Evolutionary conservation across 106 monocot genomes (phyloP), one percentile per base, ranked within the genome.

Genomic region (Dendrobium chrysotoxum): DNA sequence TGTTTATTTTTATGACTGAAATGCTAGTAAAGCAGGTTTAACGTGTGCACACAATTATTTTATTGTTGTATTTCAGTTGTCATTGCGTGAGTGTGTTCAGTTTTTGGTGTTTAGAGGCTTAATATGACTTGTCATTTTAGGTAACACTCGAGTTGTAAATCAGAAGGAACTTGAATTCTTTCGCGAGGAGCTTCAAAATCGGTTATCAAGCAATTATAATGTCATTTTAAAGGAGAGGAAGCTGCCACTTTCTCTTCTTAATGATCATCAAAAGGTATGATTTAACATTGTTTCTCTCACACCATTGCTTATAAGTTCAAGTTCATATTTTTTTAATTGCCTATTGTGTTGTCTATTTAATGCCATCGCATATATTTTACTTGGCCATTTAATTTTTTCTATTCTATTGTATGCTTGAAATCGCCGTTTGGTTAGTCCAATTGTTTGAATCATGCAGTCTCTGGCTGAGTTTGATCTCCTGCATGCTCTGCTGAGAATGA

Each of bases 111-210:
- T 64, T 42, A 28, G 40, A 7, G 20, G 20, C 28, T 23, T 23
- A 70, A 31, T 70, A 70, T 46, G 75, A 75, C 20, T 81, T 74
- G 38, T 16, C n/a, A 31, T 53, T 82, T 35, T 44, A 97, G 97
- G 94, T 45, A 98, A 98, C 75, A 98, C 97, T 50, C 75, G 97
- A 50, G 94, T 98, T 71, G 92, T 94, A 18, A 87, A 88, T 76
- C 97, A 98, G 84, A 92, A 94, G 78, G 89, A 94, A 78, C 86
- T 98, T n/a, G 92, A 91, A 78, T 91, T 94, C 82, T 98, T 94
- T 78, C 82, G 97, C 1, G 94, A 98, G 77, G 97, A 98, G 81
- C 84, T 98, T 54, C 84, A 89, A 45, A 94, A 54, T 68, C 82
- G 80, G 50, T 47, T 91, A 0, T 86, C 94, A 18, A 92, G 89